Evolutionary conservation across 1,139 yeast genomes (phyloP).

Genomic region (Pichia sorboxylosa): DNA sequence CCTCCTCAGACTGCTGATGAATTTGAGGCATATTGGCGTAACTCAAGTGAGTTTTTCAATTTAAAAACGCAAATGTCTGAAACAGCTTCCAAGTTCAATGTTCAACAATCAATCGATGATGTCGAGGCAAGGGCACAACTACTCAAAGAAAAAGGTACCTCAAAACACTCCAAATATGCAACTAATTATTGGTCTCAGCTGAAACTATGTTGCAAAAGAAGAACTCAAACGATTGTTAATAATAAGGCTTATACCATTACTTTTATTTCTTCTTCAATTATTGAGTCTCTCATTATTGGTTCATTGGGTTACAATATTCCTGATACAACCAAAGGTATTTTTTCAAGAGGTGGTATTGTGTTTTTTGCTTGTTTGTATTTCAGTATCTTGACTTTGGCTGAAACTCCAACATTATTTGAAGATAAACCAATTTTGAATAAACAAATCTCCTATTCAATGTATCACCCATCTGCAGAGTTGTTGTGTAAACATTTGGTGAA

Average conservation of each 20-base stretch:
- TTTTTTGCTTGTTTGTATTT: slow-evolving; percentile 35
- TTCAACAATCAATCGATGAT: neutral
- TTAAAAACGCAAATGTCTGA: slow-evolving; percentile 14
- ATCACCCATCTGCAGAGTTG: slow-evolving; percentile 39
- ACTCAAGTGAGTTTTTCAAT: slow-evolving; percentile 28
- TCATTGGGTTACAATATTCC: slow-evolving; percentile 30
- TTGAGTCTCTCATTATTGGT: slow-evolving; percentile 32
- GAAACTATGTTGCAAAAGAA: slow-evolving; percentile 33
- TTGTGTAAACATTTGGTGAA: slow-evolving; percentile 31
- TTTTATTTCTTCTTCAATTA: slow-evolving; percentile 33
- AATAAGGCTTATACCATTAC: slow-evolving; percentile 38
- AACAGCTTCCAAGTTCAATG: neutral
- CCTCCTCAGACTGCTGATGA: slow-evolving; percentile 30
- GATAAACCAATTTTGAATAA: slow-evolving; percentile 34
- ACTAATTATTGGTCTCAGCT: slow-evolving; percentile 35
- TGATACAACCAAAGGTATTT: slow-evolving; percentile 26
- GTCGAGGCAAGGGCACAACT: slow-evolving; percentile 17
- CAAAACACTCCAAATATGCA: slow-evolving; percentile 32
- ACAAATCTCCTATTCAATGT: slow-evolving; percentile 32
- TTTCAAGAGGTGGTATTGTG: slow-evolving; percentile 29
- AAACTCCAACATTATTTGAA: slow-evolving; percentile 30
- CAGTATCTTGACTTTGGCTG: slow-evolving; percentile 32
- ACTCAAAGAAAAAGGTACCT: slow-evolving; percentile 25
- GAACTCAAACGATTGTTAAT: slow-evolving; percentile 36
- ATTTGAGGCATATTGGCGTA: slow-evolving; percentile 37